phyloP scores from a whole-genome alignment of 1,284 basidiomycete species.

The Megacollybia platyphylla region DNA sequence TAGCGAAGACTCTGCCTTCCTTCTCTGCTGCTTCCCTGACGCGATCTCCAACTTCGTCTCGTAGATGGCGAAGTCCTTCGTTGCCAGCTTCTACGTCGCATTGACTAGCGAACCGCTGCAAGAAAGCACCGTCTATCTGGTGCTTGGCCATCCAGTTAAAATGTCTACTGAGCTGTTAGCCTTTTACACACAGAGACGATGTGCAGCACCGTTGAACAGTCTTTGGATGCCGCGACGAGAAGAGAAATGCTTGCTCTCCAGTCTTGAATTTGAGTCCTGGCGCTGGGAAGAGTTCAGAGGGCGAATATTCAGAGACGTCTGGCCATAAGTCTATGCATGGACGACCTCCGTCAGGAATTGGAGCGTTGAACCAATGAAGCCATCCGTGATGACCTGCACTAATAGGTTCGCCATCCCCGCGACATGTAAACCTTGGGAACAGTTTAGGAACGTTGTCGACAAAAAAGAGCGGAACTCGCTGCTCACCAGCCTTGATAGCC shows the following conservation, averaged over 20 bases:
- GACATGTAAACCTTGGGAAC: constrained; percentile 55
- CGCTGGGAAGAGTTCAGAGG: constrained; percentile 54
- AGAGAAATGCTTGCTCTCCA: constrained; percentile 50
- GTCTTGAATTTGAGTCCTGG: constrained; percentile 45
- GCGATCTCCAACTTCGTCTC: constrained; percentile 60
- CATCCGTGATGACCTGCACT: constrained; percentile 56
- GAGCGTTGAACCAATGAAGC: constrained; percentile 68
- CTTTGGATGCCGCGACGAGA: constrained; percentile 61
- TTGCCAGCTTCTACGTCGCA: constrained; percentile 39
- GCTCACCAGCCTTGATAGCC: constrained; percentile 76
- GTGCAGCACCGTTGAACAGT: constrained; percentile 45
- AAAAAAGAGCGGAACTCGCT: not conserved
- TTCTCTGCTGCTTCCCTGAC: constrained; percentile 63
- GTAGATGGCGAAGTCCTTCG: constrained; percentile 38
- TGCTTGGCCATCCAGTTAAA: constrained; percentile 76
- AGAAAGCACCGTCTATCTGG: constrained; percentile 63
- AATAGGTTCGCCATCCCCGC: constrained; percentile 51
- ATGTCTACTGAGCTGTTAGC: constrained; percentile 27
- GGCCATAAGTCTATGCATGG: constrained; percentile 68
- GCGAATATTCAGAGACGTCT: constrained; percentile 54
- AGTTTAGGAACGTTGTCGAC: not conserved
- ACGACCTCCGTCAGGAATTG: constrained; percentile 51
- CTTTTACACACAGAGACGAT: not conserved
- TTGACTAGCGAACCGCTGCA: constrained; percentile 61
- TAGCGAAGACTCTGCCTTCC: constrained; percentile 64